Base-by-base conservation (phyloP, 768 basidiomycete genomes). In the Tylopilus intermedius region DNA sequence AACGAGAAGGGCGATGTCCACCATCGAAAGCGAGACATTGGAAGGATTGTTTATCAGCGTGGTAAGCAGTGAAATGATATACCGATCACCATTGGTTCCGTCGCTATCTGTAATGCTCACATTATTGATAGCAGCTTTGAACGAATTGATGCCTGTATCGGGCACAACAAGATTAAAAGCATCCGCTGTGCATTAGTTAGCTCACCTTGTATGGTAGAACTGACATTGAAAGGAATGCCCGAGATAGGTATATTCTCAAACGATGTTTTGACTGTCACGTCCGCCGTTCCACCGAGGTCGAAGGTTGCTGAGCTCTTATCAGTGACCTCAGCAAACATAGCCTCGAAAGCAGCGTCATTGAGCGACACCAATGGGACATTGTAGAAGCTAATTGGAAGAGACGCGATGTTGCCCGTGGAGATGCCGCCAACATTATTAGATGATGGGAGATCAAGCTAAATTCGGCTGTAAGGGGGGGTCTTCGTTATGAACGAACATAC, bases 171-270 rank as follows among this genome's bases (percentile, higher is more conserved):
- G 39, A 38, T 15, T 9, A 46, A n/a, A 49, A 2, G 21, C 4
- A 2, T 33, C 6, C 30, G 9, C n/a, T 32, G 21, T n/a, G 35
- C n/a, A 53, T 27, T 27, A 10, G 37, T 47, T 11, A 26, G 57
- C 63, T 27, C 48, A 77, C 83, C 84, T 61, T 75, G 74, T 53
- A 90, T 57, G 44, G 66, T 66, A 6, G 86, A 83, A 3, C 71
- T 62, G 13, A 88, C 82, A 47, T 79, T 72, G 64, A 88, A 84
- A 0, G 78, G 74, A 57, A 89, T 83, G 6, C 78, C 79, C 3
- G 76, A 71, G 54, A 90, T 86, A 4, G 80, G 79, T 10, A 88
- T 74, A 59, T 86, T 67, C 11, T 86, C 87, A 37, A 88, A 81
- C 3, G 78, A 61, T 2, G 86, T 86, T 51, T 74, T 78, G 8